Conservation (phyloP, 805 yeast species). For the Wickerhamomyces kurtzmanii region DNA sequence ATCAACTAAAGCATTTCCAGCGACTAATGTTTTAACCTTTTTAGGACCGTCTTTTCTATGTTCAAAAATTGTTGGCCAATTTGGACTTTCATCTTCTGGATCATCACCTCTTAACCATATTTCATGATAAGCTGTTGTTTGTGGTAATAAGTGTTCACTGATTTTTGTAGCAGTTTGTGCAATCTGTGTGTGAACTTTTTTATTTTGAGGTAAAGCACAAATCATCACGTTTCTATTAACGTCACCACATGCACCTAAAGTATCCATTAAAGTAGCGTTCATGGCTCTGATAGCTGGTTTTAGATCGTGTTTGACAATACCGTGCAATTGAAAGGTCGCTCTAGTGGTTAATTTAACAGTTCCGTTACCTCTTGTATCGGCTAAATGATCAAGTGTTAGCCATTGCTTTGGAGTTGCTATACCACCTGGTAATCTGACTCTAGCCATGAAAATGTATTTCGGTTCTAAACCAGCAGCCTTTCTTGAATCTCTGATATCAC, state of each 20-base stretch:
- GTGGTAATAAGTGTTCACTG: constrained; percentile 78
- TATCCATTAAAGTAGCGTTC: constrained; percentile 84
- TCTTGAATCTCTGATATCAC: constrained; percentile 90
- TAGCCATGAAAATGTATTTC: constrained; percentile 93
- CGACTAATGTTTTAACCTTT: constrained; percentile 73
- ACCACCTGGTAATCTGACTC: constrained; percentile 94
- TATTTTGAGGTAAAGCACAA: constrained; percentile 81
- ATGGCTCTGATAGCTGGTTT: constrained; percentile 89
- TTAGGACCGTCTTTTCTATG: constrained; percentile 66
- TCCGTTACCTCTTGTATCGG: constrained; percentile 81
- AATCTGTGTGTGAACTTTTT: constrained; percentile 72
- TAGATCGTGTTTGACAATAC: constrained; percentile 82
- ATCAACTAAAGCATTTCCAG: constrained; percentile 76
- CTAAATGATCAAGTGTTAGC: constrained; percentile 73
- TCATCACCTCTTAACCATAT: constrained; percentile 91
- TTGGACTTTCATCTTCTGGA: constrained; percentile 50
- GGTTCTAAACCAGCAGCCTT: constrained; percentile 92
- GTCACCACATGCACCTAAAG: constrained; percentile 97
- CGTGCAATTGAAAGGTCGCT: constrained; percentile 95
- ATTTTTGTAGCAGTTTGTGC: constrained; percentile 51
- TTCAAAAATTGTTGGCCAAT: constrained; percentile 57
- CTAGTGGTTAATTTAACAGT: constrained; percentile 92
- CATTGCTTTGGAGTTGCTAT: constrained; percentile 82
- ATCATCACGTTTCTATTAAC: constrained; percentile 94
- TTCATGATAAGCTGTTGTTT: constrained; percentile 93